Evolutionary conservation across 768 basidiomycete genomes (phyloP).

Genomic region (Cyclocybe aegerita): DNA sequence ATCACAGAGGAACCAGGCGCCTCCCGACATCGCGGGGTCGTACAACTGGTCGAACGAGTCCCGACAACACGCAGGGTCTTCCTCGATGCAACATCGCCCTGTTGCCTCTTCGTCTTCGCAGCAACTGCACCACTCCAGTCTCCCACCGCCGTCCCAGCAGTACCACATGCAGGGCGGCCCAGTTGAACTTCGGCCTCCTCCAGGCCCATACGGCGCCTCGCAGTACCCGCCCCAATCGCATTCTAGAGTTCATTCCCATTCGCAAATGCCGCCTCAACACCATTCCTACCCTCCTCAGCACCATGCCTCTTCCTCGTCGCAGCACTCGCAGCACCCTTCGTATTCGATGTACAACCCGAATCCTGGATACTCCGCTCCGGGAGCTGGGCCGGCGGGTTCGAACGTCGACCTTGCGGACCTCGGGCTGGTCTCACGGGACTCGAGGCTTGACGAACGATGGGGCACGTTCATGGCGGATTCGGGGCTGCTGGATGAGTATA

Average conservation of each 20-base stretch:
- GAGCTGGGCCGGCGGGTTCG: constrained; percentile 13
- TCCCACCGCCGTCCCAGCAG: constrained; percentile 7
- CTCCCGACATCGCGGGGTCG: background rate
- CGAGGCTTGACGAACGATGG: constrained; percentile 66
- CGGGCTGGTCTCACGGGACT: constrained; percentile 60
- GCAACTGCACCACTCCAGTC: constrained; percentile 4
- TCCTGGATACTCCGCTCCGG: constrained; percentile 2
- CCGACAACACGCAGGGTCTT: no score
- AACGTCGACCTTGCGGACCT: constrained; percentile 54
- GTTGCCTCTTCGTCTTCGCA: background rate
- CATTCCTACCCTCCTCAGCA: background rate
- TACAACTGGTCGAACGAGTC: no score
- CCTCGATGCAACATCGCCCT: background rate
- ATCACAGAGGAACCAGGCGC: background rate
- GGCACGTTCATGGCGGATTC: constrained; percentile 63
- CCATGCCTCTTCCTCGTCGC: background rate
- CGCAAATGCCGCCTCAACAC: constrained; percentile 15
- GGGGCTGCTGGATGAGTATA: constrained; percentile 46
- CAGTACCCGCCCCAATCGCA: constrained; percentile 4
- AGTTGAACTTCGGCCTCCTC: no score
- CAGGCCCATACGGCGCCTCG: background rate
- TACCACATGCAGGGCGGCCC: constrained; percentile 4
- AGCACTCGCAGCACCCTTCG: constrained; percentile 2
- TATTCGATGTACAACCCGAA: constrained; percentile 4
- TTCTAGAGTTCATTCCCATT: constrained; percentile 3